Base-by-base conservation (phyloP, 192 early-diverging fungal genomes). In the Backusella morwellensis region DNA sequence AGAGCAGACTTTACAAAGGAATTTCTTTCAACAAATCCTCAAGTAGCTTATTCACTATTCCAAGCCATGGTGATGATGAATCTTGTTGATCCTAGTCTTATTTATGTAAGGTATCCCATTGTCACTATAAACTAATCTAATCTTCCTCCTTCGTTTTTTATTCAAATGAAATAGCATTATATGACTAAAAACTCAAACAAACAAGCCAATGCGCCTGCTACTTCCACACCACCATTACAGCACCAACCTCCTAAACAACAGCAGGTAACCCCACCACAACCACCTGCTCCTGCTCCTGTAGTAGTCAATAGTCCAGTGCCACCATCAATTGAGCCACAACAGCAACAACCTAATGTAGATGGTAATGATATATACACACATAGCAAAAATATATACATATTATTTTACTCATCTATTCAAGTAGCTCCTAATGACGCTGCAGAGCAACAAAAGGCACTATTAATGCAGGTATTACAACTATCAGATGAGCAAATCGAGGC, bases 21-120 rank as follows among this genome's bases (percentile, higher is more conserved):
- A 12, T 81, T 96, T 5, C 81, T 97, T n/a, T 82, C 81, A 17
- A 72, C 84, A 23, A 94, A 97, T 76, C 95, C 95, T 21, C 94
- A 93, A 79, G 79, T 97, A 0, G 83, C 93, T 3, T 97, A 95
- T 83, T 93, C 93, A 2, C 78, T 96, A 36, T 95, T 97, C 75
- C 95, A 96, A 81, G 89, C 91, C n/a, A 87, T 97, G 77, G 67
- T 94, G 14, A 86, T 91, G 74, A 92, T 93, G 88, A 93, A 93
- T 74, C 78, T 95, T 19, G 91, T 96, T 29, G 94, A 96, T 80
- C 86, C 86, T 8, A 84, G 80, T 19, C 83, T 87, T 38, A 77
- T 92, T 70, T 79, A 89, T 80, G 90, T 88, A 82, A 77, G 42
- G 47, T 50, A 50, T 69, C 12, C 21, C 9, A 35, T 68, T 29